These are phyloP conservation scores for Capsicum rhomboideum DNA, from an alignment of 257 asterid species.

Conservation along the genomic window DNA sequence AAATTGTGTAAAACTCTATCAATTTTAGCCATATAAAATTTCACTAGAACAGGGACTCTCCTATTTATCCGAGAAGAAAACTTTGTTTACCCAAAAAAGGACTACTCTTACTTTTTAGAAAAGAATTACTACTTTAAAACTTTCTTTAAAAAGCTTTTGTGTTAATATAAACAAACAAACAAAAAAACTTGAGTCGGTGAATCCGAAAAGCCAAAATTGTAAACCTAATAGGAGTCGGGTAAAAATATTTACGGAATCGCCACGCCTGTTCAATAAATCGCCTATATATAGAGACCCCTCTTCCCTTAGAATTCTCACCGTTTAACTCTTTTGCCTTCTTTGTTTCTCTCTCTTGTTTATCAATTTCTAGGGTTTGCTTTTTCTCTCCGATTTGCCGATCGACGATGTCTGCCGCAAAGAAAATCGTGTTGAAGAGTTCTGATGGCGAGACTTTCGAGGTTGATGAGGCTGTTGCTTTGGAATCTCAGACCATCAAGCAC, in stretches of 20 bases:
- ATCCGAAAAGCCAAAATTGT: neutral
- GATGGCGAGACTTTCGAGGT: conserved; percentile 54
- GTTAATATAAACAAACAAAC: neutral
- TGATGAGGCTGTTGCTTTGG: conserved; percentile 40
- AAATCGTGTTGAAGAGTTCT: conserved; percentile 37
- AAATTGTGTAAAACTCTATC: neutral
- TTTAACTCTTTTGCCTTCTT: too few species aligned
- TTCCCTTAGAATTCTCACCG: neutral
- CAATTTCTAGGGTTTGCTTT: neutral
- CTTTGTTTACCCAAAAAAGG: neutral
- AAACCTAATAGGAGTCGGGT: neutral
- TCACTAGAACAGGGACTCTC: neutral
- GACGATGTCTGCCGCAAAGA: conserved; percentile 27
- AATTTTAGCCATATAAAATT: neutral
- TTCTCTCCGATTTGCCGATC: neutral
- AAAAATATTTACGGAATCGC: neutral
- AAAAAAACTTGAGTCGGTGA: neutral
- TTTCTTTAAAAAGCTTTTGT: neutral
- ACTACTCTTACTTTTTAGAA: neutral
- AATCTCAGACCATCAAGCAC: conserved; percentile 44
- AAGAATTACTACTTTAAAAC: neutral
- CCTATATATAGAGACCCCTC: neutral
- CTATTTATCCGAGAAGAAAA: neutral
- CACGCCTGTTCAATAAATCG: neutral
- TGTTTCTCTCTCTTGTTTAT: neutral